Percentiles rank a stretch among this genome's conserved stretches.
phyloP scores from a whole-genome alignment of 1,284 basidiomycete genomes.

The Cystobasidium sp. region DNA sequence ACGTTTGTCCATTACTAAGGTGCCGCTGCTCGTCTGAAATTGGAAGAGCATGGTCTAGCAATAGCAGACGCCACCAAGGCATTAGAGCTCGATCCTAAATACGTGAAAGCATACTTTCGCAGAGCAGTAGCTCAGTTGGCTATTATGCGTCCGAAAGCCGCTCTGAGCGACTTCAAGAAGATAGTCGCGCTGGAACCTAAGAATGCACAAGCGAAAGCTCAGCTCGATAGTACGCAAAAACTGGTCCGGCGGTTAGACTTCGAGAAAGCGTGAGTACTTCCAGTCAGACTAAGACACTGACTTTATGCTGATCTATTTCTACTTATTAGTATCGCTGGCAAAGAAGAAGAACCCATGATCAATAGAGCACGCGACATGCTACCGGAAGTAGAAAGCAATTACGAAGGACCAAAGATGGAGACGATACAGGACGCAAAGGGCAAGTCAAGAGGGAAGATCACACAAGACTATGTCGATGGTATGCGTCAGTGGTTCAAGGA shows the following conservation, averaged over 20 bases:
- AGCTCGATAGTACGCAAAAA: constrained; percentile 87
- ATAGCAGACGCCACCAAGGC: constrained; percentile 78
- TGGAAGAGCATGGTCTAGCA: constrained; percentile 77
- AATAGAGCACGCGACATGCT: constrained; percentile 73
- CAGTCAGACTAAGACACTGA: neutral
- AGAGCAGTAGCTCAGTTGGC: constrained; percentile 91
- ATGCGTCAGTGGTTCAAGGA: constrained; percentile 94
- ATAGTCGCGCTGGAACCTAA: constrained; percentile 84
- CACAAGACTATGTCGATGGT: constrained; percentile 74
- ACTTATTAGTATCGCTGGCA: constrained; percentile 74
- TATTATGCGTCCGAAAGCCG: constrained; percentile 80
- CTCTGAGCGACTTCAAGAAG: constrained; percentile 84
- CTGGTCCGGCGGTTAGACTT: constrained; percentile 66
- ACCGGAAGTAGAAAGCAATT: constrained; percentile 67
- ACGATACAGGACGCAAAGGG: constrained; percentile 62
- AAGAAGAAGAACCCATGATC: constrained; percentile 71
- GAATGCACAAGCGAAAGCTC: constrained; percentile 77
- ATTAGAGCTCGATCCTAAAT: constrained; percentile 83
- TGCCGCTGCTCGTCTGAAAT: constrained; percentile 61
- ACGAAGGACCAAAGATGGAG: constrained; percentile 69
- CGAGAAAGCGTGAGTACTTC: constrained; percentile 52
- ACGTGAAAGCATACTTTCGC: constrained; percentile 73
- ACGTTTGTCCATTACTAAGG: constrained; percentile 45
- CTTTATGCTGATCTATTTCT: neutral
- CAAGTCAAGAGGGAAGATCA: constrained; percentile 65